phyloP scores from a whole-genome alignment of 2,329 filamentous ascomycete species.

The Achaetomium macrosporum region DNA sequence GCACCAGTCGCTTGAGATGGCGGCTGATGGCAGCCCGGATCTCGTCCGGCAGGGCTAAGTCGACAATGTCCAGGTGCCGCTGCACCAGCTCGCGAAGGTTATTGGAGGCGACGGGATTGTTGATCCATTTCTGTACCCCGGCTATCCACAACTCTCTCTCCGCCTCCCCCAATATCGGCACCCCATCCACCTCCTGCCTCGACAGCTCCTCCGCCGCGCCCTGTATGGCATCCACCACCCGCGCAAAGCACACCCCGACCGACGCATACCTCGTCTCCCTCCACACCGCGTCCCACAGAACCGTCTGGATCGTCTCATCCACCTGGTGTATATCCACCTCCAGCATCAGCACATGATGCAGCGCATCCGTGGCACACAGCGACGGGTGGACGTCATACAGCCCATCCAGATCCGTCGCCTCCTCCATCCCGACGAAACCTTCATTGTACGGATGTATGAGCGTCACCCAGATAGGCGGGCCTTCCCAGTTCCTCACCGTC shows the following conservation, averaged over 20 bases:
- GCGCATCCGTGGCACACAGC: constrained; percentile 27
- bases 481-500: constrained; percentile 23
- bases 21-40: constrained; percentile 12
- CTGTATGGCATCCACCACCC: constrained; percentile 17
- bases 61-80: constrained; percentile 24
- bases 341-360: constrained; percentile 26
- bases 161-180: not conserved
- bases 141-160: constrained; percentile 14
- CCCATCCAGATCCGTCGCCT: constrained; percentile 26
- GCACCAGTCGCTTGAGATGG: constrained; percentile 17
- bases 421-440: constrained; percentile 20
- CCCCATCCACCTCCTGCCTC: not conserved
- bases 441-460: constrained; percentile 27
- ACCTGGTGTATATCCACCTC: constrained; percentile 22
- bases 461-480: constrained; percentile 25
- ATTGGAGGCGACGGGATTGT: constrained; percentile 21
- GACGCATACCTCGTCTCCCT: constrained; percentile 26
- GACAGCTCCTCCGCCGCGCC: constrained; percentile 11
- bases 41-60: constrained; percentile 20
- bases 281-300: constrained; percentile 28
- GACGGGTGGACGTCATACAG: constrained; percentile 28
- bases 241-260: constrained; percentile 22
- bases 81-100: constrained; percentile 25
- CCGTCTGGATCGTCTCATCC: constrained; percentile 22
- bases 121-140: constrained; percentile 19